Percentiles rank a stretch among this genome's conserved stretches.
Evolutionary conservation across 805 yeast genomes (phyloP).

Genomic region (Spathaspora girioi): DNA sequence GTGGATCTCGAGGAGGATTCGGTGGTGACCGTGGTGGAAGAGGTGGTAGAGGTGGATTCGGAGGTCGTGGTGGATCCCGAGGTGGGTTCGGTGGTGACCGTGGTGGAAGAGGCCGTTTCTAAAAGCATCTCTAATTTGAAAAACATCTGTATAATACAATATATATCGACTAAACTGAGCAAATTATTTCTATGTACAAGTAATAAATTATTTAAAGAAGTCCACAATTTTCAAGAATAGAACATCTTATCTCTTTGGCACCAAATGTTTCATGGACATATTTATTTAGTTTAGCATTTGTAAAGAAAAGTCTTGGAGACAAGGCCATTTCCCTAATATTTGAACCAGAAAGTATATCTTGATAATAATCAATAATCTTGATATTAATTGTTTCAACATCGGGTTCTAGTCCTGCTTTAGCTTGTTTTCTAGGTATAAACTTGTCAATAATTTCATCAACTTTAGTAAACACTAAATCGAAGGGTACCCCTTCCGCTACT

Average conservation of each 20-base stretch:
- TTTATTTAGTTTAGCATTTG: conserved; percentile 43
- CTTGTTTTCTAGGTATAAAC: conserved; percentile 10
- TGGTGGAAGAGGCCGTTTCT: conserved; percentile 34
- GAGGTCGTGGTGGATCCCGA: conserved; percentile 41
- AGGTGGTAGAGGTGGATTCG: conserved; percentile 38
- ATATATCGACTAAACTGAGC: background rate
- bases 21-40: conserved; percentile 38
- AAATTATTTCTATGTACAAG: background rate
- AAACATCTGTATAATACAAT: background rate
- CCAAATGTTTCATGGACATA: conserved; percentile 45
- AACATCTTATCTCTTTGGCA: conserved; percentile 46
- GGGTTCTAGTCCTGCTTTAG: background rate
- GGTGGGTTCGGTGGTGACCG: too few relatives aligned
- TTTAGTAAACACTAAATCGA: conserved; percentile 75
- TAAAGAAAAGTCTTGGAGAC: conserved; percentile 46
- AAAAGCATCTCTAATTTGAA: background rate
- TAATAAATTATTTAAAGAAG: conserved; percentile 13
- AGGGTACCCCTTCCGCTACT: conserved; percentile 54
- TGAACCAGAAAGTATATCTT: conserved; percentile 31
- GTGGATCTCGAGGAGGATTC: conserved; percentile 45
- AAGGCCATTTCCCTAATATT: conserved; percentile 25
- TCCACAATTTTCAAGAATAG: conserved; percentile 55
- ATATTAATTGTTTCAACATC: conserved; percentile 4
- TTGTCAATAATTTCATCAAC: conserved; percentile 51
- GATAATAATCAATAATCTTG: conserved; percentile 22